Conservation (phyloP, 2,329 filamentous ascomycete species). For the Bipolaris victoriae region DNA sequence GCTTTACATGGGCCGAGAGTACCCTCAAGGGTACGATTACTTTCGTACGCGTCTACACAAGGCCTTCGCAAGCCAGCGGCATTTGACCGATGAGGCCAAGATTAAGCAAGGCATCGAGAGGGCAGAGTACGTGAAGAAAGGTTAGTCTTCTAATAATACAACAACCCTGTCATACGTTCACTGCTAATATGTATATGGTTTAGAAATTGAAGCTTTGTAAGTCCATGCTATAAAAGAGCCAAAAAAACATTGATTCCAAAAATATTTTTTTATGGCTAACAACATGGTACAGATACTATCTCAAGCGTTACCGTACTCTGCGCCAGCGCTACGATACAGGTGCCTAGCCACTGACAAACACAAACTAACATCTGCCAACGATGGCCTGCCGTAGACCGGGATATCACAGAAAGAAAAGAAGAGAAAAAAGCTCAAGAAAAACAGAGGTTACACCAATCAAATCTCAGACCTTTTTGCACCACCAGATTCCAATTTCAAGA, state of each 20-base stretch:
- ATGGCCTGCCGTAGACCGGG: constrained; percentile 23
- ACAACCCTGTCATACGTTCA: background rate
- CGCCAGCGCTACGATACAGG: constrained; percentile 74
- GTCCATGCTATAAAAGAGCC: constrained; percentile 45
- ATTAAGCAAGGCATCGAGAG: constrained; percentile 77
- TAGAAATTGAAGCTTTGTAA: constrained; percentile 92
- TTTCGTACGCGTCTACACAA: constrained; percentile 82
- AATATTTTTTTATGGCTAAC: background rate
- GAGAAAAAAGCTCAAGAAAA: constrained; percentile 25
- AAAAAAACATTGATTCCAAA: background rate
- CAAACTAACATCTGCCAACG: constrained; percentile 11
- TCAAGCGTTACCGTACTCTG: constrained; percentile 87
- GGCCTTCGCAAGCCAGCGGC: constrained; percentile 79
- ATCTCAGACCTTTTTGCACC: constrained; percentile 62
- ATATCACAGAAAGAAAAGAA: constrained; percentile 35
- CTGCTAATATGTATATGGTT: constrained; percentile 4
- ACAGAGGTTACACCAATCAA: constrained; percentile 26
- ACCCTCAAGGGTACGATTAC: constrained; percentile 83
- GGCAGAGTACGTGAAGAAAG: constrained; percentile 91
- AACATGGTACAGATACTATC: constrained; percentile 71
- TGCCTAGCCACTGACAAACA: constrained; percentile 18
- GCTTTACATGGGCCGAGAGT: constrained; percentile 81
- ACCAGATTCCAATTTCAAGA: constrained; percentile 71
- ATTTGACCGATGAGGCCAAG: constrained; percentile 72
- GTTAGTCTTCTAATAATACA: constrained; percentile 52